Evolutionary conservation across 1,284 basidiomycete genomes (phyloP).

Genomic region (Ustilago cynodontis): DNA sequence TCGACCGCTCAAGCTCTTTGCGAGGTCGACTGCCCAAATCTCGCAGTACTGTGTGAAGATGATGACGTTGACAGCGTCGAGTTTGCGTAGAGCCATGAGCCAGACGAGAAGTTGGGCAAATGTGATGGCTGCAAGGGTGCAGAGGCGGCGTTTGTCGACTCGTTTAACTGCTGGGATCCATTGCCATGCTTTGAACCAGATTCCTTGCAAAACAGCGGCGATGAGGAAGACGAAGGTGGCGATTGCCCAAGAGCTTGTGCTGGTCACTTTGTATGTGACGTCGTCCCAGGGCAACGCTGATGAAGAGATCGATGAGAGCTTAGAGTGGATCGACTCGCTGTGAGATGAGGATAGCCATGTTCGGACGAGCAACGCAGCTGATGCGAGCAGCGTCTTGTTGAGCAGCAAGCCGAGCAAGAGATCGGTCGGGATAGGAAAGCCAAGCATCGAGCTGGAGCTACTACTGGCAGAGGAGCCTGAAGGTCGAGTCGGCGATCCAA

Average conservation of each 20-base stretch:
- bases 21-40: slow-evolving; percentile 65
- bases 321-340: slow-evolving; percentile 45
- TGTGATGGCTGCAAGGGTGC: slow-evolving; percentile 48
- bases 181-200: slow-evolving; percentile 63
- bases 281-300: neutral
- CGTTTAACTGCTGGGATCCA: slow-evolving; percentile 56
- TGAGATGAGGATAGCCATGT: slow-evolving; percentile 64
- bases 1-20: slow-evolving; percentile 36
- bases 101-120: slow-evolving; percentile 62
- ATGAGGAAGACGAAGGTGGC: slow-evolving; percentile 55
- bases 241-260: slow-evolving; percentile 61
- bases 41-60: slow-evolving; percentile 69
- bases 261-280: neutral
- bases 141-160: slow-evolving; percentile 47
- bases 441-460: slow-evolving; percentile 23
- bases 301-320: neutral
- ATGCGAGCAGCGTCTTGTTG: slow-evolving; percentile 67
- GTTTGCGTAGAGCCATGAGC: slow-evolving; percentile 63
- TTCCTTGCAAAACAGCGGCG: slow-evolving; percentile 54
- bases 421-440: slow-evolving; percentile 63
- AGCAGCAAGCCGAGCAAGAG: slow-evolving; percentile 65
- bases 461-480: neutral
- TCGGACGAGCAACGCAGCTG: slow-evolving; percentile 62
- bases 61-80: slow-evolving; percentile 62
- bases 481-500: slow-evolving; percentile 12